phyloP scores from a whole-genome alignment of 345 rosid species.

The Streptanthus diversifolius region DNA sequence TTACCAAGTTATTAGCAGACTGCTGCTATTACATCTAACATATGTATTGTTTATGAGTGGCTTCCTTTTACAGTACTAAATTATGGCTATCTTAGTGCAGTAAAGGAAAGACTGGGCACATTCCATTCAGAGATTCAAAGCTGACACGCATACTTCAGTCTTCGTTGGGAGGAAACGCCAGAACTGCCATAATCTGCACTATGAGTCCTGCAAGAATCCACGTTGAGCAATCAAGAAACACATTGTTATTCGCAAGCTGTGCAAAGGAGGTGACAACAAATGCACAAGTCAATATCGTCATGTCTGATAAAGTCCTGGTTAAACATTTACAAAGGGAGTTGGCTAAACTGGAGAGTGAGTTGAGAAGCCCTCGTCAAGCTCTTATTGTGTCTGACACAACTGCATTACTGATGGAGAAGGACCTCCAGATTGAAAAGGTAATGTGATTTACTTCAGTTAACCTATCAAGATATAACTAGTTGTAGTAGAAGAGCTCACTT shows the following conservation, averaged over 20 bases:
- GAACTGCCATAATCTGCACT: constrained; percentile 90
- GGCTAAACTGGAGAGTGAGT: constrained; percentile 76
- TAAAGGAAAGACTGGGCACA: constrained; percentile 86
- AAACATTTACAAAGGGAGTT: constrained; percentile 89
- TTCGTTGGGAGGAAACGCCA: constrained; percentile 87
- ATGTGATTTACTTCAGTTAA: constrained; percentile 13
- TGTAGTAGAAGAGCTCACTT: neutral
- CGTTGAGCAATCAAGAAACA: constrained; percentile 92
- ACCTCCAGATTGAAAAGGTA: constrained; percentile 79
- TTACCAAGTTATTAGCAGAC: neutral
- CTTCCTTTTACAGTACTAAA: constrained; percentile 17
- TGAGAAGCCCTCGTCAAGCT: constrained; percentile 47
- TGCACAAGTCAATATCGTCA: constrained; percentile 81
- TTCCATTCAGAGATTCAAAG: constrained; percentile 94
- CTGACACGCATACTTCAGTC: constrained; percentile 91
- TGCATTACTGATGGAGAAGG: constrained; percentile 60
- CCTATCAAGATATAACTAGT: neutral
- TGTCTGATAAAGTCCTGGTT: constrained; percentile 85
- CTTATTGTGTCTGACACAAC: constrained; percentile 43
- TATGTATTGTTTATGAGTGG: neutral
- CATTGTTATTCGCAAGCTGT: constrained; percentile 89
- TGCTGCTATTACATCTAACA: neutral
- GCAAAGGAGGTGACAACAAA: constrained; percentile 90
- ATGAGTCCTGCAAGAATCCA: constrained; percentile 91
- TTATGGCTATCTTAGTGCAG: constrained; percentile 53